A percentile compares a stretch with the other conserved stretches of the same genome.
phyloP scores from a whole-genome alignment of 1,139 yeast species.

The Kurtzmaniella natalensis region DNA sequence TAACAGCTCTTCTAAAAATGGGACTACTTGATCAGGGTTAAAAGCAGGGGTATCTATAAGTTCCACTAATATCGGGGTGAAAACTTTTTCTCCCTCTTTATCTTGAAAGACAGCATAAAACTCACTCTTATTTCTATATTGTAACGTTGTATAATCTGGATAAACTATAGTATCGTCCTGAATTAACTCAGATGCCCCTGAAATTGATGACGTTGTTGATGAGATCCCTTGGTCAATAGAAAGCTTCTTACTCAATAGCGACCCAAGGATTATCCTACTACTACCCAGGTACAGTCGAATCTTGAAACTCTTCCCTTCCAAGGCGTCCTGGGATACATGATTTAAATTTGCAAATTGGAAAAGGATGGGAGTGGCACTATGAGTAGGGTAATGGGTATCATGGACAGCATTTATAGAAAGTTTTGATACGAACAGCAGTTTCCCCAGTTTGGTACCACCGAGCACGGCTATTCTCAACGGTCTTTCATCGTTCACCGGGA shows the following conservation, averaged over 20 bases:
- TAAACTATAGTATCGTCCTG: conserved; percentile 1
- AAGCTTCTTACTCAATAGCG: conserved; percentile 24
- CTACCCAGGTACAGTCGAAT: neutral
- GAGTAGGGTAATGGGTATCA: conserved; percentile 67
- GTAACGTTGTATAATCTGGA: conserved; percentile 5
- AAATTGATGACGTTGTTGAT: too few relatives aligned
- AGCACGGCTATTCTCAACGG: conserved; percentile 55
- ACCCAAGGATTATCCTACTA: conserved; percentile 20
- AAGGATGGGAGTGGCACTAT: conserved; percentile 48
- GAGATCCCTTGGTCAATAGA: conserved; percentile 18
- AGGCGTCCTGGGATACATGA: conserved; percentile 32
- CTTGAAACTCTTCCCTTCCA: conserved; percentile 38
- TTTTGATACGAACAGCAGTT: conserved; percentile 49
- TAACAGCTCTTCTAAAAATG: conserved; percentile 67
- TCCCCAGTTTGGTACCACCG: conserved; percentile 53
- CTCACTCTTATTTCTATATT: conserved; percentile 14
- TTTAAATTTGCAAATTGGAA: conserved; percentile 48
- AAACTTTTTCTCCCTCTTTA: conserved; percentile 6
- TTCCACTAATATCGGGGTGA: conserved; percentile 61
- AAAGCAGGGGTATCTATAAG: conserved; percentile 71
- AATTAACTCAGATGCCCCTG: conserved; percentile 9
- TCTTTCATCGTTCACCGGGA: conserved; percentile 21
- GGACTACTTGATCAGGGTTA: conserved; percentile 60
- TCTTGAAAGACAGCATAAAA: conserved; percentile 20
- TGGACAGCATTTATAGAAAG: conserved; percentile 43